These are phyloP conservation scores for Aspergillus ochraceus DNA, from an alignment of 2,329 filamentous ascomycete species.

Conservation along the genomic window DNA sequence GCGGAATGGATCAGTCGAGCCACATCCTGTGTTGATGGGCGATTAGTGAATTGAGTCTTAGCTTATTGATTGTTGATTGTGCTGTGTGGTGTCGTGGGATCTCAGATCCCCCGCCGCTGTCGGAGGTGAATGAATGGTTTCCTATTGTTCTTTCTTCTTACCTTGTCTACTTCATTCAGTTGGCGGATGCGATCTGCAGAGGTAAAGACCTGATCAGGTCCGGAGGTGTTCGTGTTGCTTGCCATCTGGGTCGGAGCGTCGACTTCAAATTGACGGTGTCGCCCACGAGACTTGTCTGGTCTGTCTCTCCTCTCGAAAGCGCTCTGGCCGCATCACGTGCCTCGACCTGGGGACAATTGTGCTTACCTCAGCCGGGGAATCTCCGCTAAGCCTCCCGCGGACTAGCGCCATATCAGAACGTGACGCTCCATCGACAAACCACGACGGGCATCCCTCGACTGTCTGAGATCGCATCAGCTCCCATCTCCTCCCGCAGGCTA, in stretches of 20 bases:
- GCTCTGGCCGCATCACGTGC: conserved; percentile 13
- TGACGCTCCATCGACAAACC: conserved; percentile 7
- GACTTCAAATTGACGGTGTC: not conserved
- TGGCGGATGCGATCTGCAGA: conserved; percentile 77
- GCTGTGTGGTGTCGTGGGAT: not conserved
- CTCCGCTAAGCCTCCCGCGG: not conserved
- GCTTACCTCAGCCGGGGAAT: not conserved
- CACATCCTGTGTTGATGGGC: conserved; percentile 44
- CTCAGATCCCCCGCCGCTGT: not conserved
- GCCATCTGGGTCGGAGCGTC: conserved; percentile 18
- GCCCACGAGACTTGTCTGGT: not conserved
- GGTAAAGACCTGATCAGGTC: conserved; percentile 54
- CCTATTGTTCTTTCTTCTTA: conserved; percentile 28
- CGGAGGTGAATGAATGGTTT: no score
- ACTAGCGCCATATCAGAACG: conserved; percentile 26
- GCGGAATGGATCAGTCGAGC: conserved; percentile 58
- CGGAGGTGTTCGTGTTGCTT: conserved; percentile 20
- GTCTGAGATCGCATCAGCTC: not conserved
- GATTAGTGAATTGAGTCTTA: not conserved
- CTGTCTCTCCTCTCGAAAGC: not conserved
- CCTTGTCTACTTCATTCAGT: conserved; percentile 74
- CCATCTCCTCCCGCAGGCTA: not conserved
- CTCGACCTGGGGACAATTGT: not conserved
- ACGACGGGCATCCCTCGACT: not conserved
- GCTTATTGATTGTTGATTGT: not conserved